Conservation (phyloP, 352 stramenopile species). For the Phytopythium delawarense region DNA sequence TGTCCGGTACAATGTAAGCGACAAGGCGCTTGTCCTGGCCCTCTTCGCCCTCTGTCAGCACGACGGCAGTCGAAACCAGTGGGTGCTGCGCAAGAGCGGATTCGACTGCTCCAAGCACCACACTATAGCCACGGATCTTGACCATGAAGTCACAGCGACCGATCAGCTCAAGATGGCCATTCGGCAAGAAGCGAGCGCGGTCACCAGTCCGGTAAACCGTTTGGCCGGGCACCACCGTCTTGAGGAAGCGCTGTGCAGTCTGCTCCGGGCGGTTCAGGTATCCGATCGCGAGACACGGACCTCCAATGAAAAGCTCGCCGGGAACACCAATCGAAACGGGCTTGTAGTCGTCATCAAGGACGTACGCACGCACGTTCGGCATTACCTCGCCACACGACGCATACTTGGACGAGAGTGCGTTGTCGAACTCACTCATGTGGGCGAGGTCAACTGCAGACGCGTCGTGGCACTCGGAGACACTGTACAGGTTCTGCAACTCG, state of each 20-base stretch:
- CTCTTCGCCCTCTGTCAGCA: constrained; percentile 85
- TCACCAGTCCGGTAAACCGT: constrained; percentile 92
- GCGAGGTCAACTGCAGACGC: constrained; percentile 81
- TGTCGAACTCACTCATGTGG: constrained; percentile 68
- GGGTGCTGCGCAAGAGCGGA: constrained; percentile 84
- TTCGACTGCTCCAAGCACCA: constrained; percentile 91
- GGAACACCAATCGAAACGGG: constrained; percentile 60
- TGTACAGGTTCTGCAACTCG: constrained; percentile 92
- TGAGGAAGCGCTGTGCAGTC: constrained; percentile 73
- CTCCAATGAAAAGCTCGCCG: constrained; percentile 84
- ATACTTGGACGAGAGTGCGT: constrained; percentile 79
- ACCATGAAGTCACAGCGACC: constrained; percentile 95
- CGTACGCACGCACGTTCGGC: constrained; percentile 72
- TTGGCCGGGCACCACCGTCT: constrained; percentile 56
- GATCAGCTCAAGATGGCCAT: constrained; percentile 90
- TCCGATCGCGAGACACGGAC: constrained; percentile 78
- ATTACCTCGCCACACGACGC: constrained; percentile 86
- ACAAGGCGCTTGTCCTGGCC: constrained; percentile 90
- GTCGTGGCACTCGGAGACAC: constrained; percentile 93
- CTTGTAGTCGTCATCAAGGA: constrained; percentile 72
- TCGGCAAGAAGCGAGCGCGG: constrained; percentile 85
- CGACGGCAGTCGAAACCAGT: constrained; percentile 83
- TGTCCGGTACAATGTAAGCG: constrained; percentile 87
- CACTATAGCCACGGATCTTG: constrained; percentile 94
- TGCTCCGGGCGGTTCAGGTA: constrained; percentile 82